Conservation (phyloP, 2,329 filamentous ascomycete species). For the Microdochium bolleyi region DNA sequence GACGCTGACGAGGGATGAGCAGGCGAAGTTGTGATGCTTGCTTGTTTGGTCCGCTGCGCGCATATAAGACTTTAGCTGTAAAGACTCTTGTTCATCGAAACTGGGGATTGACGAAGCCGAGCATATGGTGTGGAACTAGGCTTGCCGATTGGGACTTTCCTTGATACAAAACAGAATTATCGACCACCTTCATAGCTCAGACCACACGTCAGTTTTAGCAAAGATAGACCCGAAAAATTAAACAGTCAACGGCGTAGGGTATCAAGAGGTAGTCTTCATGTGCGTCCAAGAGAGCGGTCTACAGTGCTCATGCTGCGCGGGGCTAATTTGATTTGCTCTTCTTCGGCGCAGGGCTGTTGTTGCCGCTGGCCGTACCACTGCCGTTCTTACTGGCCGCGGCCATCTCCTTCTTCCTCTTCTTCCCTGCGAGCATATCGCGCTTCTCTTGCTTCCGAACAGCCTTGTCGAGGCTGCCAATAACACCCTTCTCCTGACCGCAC, state of each 20-base stretch:
- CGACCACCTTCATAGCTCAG: no score
- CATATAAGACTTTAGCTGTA: no score
- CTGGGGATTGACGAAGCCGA: no score
- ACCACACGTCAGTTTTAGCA: no score
- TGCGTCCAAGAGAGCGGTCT: not conserved
- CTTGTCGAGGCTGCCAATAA: conserved; percentile 46
- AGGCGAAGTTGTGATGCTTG: not conserved
- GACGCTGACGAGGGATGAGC: not conserved
- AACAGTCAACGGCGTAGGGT: conserved; percentile 1
- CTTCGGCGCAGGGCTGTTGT: conserved; percentile 9
- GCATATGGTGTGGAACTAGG: no score
- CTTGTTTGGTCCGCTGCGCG: not conserved
- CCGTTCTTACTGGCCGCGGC: not conserved
- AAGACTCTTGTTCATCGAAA: no score
- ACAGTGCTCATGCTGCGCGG: not conserved
- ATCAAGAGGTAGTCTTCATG: conserved; percentile 4
- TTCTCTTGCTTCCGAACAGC: conserved; percentile 48
- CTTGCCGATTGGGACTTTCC: no score
- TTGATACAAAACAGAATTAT: no score
- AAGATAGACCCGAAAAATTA: no score
- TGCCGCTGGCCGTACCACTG: conserved; percentile 1
- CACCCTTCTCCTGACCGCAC: conserved; percentile 41
- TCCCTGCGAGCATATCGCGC: conserved; percentile 39
- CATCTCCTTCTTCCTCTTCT: conserved; percentile 30
- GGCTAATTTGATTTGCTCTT: conserved; percentile 12